phyloP scores from a whole-genome alignment of 306 rosid species.

The Herpetospermum pedunculosum region DNA sequence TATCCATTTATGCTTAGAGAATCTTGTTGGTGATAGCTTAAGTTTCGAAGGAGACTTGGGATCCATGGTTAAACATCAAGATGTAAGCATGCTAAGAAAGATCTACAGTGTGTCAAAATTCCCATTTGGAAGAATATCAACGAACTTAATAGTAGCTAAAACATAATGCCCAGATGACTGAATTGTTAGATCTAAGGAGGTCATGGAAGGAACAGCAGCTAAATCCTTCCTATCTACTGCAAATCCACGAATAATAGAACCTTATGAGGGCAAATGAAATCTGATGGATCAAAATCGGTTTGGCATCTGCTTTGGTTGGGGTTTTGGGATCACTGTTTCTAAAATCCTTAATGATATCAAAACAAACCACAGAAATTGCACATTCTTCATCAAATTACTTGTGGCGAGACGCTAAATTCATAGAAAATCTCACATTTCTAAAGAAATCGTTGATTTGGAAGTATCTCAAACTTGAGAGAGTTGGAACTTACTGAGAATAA shows the following conservation, averaged over 20 bases:
- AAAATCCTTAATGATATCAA: not conserved
- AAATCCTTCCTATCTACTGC: not conserved
- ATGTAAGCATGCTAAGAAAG: not conserved
- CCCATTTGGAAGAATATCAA: not conserved
- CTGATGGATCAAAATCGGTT: not conserved
- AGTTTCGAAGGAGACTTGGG: conserved; percentile 58
- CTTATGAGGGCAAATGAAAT: not conserved
- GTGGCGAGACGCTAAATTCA: not conserved
- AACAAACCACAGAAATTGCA: not conserved
- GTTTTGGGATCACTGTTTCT: not conserved
- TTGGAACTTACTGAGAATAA: not conserved
- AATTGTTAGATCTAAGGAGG: not conserved
- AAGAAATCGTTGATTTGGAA: not conserved
- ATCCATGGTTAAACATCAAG: conserved; percentile 34
- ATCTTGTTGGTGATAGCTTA: conserved; percentile 23
- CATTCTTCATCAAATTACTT: not conserved
- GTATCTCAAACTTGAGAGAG: not conserved
- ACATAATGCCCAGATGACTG: not conserved
- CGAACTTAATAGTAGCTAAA: not conserved
- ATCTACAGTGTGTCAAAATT: not conserved
- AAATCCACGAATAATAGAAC: not conserved
- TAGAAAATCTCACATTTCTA: not conserved
- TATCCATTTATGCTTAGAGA: conserved; percentile 20
- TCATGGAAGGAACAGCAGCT: not conserved
- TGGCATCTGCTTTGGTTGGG: not conserved